Evolutionary conservation across 2,329 filamentous ascomycete species (phyloP), one percentile per base, ranked within the genome.

Genomic region (Orbilia quercus): DNA sequence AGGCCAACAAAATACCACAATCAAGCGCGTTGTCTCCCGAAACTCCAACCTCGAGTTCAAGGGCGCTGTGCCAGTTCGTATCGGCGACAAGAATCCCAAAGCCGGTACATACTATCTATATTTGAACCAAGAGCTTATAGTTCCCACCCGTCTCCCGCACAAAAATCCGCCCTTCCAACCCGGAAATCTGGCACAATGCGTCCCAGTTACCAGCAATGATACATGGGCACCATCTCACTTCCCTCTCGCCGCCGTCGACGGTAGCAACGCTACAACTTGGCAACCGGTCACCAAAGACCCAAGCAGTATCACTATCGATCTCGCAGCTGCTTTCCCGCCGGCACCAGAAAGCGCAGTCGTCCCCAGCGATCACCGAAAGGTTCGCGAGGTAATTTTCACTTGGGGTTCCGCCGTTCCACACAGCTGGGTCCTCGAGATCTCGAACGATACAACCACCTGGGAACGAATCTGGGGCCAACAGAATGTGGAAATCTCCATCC

Each of bases 121-220:
- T 11, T 78, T 82, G 1, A 83, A 84, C 45, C 81, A 84, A 23
- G 83, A 83, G 0, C 78, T 90, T 23, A 82, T 83, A 0, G 77
- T 91, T 6, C 80, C 81, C 0, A 91, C 90, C 77, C 84, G 89
- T 7, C 82, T 84, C 18, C 84, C 85, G 64, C 85, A 84, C 71
- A 80, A 84, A 20, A 82, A 82, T 12, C 80, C 83, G 31, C 89
- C 88, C 0, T 80, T 77, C 65, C 73, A 85, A 1, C 77, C 82
- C 0, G 84, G 84, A 7, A 91, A 91, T 78, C 82, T 90, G 25
- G 83, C 86, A 0, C 89, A 91, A 80, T 91, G 89, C 79, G 83
- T 82, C 2, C 83, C 86, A 0, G 84, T 85, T 0, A 79, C 78
- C 14, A 86, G 85, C 1, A 78, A 81, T 0, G 79, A 83, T 40